Base-by-base conservation (phyloP, 495 filamentous ascomycete species). In the Chaetomium tenue region DNA sequence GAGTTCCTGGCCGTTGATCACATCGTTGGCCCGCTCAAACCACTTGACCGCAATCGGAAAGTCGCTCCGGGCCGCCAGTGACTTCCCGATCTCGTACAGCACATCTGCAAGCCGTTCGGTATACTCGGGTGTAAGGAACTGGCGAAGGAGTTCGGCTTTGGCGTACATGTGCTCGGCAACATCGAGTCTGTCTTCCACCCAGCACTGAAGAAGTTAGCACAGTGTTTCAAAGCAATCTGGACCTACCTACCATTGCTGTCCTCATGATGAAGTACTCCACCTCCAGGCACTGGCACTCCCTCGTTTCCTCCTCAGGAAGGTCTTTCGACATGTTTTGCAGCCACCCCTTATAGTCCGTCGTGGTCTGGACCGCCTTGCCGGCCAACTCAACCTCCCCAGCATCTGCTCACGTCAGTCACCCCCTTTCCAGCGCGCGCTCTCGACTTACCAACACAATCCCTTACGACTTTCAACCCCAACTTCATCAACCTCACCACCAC, bases 111-210 rank as follows among this genome's bases (percentile, higher is more conserved):
- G 73, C n/a, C 75, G 79, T 70, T 92, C 90, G 15, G 83, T 80
- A 25, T 80, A 77, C 18, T 73, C 66, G 16, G 83, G 75, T 58
- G 88, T 82, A 11, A 83, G 75, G 4, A 71, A 62, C 5, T 69
- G 64, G 8, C 71, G 71, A 12, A 78, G 71, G 11, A 71, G 64
- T 28, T 79, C 75, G 9, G 82, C 72, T 67, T 90, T 89, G 18
- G 77, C 77, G 74, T 88, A 92, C 78, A 93, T 83, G 71, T 89
- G 85, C 59, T 94, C 89, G 12, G 91, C 90, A 37, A 95, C 80
- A 62, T 93, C 88, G 30, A 87, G 76, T 37, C 88, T 82, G 50
- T 82, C 81, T 70, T 91, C 86, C 53, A 82, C 80, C 89, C 87
- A 93, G 30, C 88, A 84, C 89, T 95, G 56, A 23, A 23, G 30